Evolutionary conservation across 1,139 yeast species (phyloP).

Genomic region (Meyerozyma guilliermondii): DNA sequence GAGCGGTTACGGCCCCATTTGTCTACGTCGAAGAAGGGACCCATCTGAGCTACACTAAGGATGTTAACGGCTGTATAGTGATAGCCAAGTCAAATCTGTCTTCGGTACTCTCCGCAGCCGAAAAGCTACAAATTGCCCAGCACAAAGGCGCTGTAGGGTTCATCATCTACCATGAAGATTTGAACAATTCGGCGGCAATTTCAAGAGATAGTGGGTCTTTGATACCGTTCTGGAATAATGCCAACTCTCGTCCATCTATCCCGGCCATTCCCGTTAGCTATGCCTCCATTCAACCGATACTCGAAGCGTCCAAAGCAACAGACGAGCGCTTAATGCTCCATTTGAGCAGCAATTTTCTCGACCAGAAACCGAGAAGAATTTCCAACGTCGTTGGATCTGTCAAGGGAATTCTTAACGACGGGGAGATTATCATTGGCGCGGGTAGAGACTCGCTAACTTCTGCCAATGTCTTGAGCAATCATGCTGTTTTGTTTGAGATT

Average conservation of each 20-base stretch:
- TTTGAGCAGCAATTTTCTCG: conserved; percentile 15
- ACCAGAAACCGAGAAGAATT: conserved; percentile 13
- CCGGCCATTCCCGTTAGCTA: conserved; percentile 36
- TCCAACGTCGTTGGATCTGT: conserved; percentile 33
- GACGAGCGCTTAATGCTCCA: conserved; percentile 14
- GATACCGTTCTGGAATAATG: neutral
- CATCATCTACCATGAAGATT: conserved; percentile 21
- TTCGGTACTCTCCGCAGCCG: conserved; percentile 12
- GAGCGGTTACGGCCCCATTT: conserved; percentile 21
- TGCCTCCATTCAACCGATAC: conserved; percentile 26
- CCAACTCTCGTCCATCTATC: conserved; percentile 13
- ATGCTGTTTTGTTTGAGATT: conserved; percentile 37
- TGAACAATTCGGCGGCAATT: conserved; percentile 13
- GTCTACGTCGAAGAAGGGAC: conserved; percentile 30
- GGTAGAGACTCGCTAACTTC: conserved; percentile 37
- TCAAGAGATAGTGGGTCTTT: conserved; percentile 17
- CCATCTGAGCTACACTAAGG: conserved; percentile 23
- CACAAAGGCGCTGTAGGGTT: conserved; percentile 25
- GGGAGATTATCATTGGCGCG: conserved; percentile 40
- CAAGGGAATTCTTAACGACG: conserved; percentile 38
- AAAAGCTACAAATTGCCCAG: conserved; percentile 25
- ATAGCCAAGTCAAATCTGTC: conserved; percentile 20
- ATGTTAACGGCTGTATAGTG: conserved; percentile 23
- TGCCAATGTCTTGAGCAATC: conserved; percentile 36
- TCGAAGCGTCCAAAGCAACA: conserved; percentile 16